Base-by-base conservation (phyloP, 116 monocot genomes). In the Posidonia oceanica region DNA sequence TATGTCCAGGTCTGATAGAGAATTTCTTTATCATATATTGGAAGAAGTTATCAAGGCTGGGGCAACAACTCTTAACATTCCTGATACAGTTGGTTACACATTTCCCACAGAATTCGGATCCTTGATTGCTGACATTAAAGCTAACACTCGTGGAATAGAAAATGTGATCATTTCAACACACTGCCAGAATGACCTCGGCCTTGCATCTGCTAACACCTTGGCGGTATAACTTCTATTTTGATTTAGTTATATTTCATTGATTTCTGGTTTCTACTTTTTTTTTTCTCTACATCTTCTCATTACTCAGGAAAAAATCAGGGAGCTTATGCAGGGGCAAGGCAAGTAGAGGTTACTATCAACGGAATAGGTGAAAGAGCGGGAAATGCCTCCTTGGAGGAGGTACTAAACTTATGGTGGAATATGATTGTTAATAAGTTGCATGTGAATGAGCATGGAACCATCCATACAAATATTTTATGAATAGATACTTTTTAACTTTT, bases 321-420 rank as follows among this genome's bases (percentile, higher is more conserved):
- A 8, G 89, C 85, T 71, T 63, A 66, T 79, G 89, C 87, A 55
- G 97, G 97, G 54, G 97, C 97, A 72, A 74, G 97, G 63, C 97
- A 97, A 72, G 41, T 97, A 68, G 93, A 97, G 71, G 89, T 89
- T 40, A 97, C 97, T 21, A 64, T 93, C 55, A 97, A 97, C 84
- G 97, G 93, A 56, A 97, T 97, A 74, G 97, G 97, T 68, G 93
- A 97, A 83, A 89, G 97, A 79, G 97, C 93, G 66, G 97, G 97
- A 69, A 93, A 97, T 92, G 97, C 97, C 82, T 89, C 97, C 38
- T 75, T 97, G 64, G 97, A 97, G 66, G 97, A 92, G 93, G 97
- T 97, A 75, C 29, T 29, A 23, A 7, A 4, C 52, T 68, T 52
- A 2, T 66, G 41, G 0, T 18, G 58, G 20, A 58, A 58, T 58